Percentiles rank a stretch among this genome's conserved stretches.
These are phyloP conservation scores for Periglandula ipomoeae DNA, from an alignment of 2,329 filamentous ascomycete species.

Conservation along the genomic window DNA sequence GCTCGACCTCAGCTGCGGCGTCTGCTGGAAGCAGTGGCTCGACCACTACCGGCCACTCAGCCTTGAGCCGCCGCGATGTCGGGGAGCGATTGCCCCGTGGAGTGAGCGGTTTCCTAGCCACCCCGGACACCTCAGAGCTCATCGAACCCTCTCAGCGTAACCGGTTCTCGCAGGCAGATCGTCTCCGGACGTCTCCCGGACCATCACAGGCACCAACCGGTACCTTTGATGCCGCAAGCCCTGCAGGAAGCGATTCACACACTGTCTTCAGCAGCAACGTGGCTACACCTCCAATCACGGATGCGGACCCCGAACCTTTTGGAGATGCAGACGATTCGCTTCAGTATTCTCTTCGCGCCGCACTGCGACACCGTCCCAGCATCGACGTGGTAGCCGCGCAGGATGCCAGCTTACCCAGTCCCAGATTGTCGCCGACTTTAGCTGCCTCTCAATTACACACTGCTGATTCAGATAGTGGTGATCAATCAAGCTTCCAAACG, in stretches of 20 bases:
- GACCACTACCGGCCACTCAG: background rate
- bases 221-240: constrained; percentile 40
- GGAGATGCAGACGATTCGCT: constrained; percentile 41
- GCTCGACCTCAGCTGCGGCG: constrained; percentile 4
- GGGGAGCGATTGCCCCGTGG: constrained; percentile 16
- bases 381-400: constrained; percentile 67
- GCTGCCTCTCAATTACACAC: constrained; percentile 53
- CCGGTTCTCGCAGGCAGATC: constrained; percentile 32
- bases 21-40: background rate
- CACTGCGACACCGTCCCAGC: constrained; percentile 39
- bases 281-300: constrained; percentile 67
- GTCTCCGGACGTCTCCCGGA: constrained; percentile 35
- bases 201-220: constrained; percentile 26
- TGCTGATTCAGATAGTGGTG: constrained; percentile 36
- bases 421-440: constrained; percentile 84
- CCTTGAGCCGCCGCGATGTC: constrained; percentile 13
- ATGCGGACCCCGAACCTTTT: constrained; percentile 58
- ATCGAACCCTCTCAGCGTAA: constrained; percentile 24
- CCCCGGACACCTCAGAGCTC: constrained; percentile 48
- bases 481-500: constrained; percentile 23
- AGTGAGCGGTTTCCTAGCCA: constrained; percentile 35
- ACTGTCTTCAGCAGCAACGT: constrained; percentile 55
- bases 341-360: constrained; percentile 35
- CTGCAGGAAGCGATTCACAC: constrained; percentile 44
- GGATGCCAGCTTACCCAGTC: constrained; percentile 89